Conservation (phyloP, 345 rosid species). For the Crucihimalaya himalaica region DNA sequence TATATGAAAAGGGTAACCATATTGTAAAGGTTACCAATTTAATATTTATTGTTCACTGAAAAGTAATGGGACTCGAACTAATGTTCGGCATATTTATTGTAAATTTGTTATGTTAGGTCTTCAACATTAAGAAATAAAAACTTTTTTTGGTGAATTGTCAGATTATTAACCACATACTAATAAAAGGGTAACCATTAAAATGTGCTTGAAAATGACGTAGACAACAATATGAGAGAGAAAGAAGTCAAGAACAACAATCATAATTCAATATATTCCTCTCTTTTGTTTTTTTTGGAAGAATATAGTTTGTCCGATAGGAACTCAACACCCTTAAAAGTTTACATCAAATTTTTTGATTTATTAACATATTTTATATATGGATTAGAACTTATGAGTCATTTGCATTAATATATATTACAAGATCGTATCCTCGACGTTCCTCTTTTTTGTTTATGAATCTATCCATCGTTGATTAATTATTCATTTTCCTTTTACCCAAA, state of each 20-base stretch:
- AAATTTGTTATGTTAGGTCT: neutral
- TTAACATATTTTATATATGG: slow-evolving; percentile 17
- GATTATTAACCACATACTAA: slow-evolving; percentile 16
- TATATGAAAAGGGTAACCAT: neutral
- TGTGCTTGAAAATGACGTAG: slow-evolving; percentile 32
- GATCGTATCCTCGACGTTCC: slow-evolving; percentile 42
- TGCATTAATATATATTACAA: slow-evolving; percentile 17
- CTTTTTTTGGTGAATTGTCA: slow-evolving; percentile 11
- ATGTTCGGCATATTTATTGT: neutral
- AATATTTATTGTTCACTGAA: neutral
- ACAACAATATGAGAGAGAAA: slow-evolving; percentile 13
- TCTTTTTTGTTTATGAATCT: slow-evolving; percentile 32
- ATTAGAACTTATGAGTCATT: slow-evolving; percentile 34
- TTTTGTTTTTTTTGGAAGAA: slow-evolving; percentile 24
- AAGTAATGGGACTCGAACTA: neutral
- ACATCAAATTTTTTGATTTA: neutral
- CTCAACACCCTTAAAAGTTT: slow-evolving; percentile 26
- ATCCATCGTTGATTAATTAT: slow-evolving; percentile 12
- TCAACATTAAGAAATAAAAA: neutral
- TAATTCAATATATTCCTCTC: slow-evolving; percentile 28
- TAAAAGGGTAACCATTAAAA: neutral
- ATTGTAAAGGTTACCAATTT: neutral
- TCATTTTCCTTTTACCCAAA: neutral
- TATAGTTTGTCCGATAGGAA: slow-evolving; percentile 38
- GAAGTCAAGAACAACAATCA: slow-evolving; percentile 15